A percentile compares a stretch with the other conserved stretches of the same genome.
Evolutionary conservation across 228 moss, liverwort and hornwort genomes (phyloP).

Genomic region (Sphagnum magellanicum): DNA sequence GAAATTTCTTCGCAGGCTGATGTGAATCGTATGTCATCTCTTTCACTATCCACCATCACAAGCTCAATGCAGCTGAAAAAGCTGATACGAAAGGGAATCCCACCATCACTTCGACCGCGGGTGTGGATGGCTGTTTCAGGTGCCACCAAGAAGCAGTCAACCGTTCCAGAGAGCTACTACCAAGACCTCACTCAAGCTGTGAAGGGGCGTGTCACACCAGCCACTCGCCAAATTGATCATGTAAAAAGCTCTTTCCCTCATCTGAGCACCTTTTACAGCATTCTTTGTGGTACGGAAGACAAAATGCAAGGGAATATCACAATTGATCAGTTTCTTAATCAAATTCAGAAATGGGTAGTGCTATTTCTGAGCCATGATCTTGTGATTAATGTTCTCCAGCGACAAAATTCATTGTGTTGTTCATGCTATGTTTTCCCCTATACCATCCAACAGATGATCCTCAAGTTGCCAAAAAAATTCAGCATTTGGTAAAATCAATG

Average conservation of each 20-base stretch:
- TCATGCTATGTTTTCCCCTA: too few relatives aligned
- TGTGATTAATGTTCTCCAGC: too few relatives aligned
- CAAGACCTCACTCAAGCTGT: slow-evolving; percentile 87
- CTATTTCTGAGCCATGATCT: too few relatives aligned
- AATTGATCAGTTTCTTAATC: too few relatives aligned
- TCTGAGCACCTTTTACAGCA: neutral
- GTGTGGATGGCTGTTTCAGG: slow-evolving; percentile 96
- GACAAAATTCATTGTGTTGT: too few relatives aligned
- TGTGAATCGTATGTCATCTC: slow-evolving; percentile 64
- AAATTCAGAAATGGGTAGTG: too few relatives aligned
- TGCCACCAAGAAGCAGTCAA: slow-evolving; percentile 71
- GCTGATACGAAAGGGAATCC: slow-evolving; percentile 83
- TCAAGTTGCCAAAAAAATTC: too few relatives aligned
- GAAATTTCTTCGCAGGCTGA: slow-evolving; percentile 63
- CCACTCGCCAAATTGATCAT: slow-evolving; percentile 97
- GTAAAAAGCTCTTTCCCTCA: slow-evolving; percentile 17
- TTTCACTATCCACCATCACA: slow-evolving; percentile 80
- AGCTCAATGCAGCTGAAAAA: slow-evolving; percentile 81
- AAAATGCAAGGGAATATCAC: neutral
- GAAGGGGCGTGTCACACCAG: slow-evolving; percentile 60
- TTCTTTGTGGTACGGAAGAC: neutral
- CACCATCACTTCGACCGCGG: slow-evolving; percentile 72
- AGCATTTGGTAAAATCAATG: too few relatives aligned
- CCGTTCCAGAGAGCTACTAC: slow-evolving; percentile 89
- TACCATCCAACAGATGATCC: too few relatives aligned